A percentile compares a stretch with the other conserved stretches of the same genome.
These are phyloP conservation scores for Sporisorium graminicola DNA, from an alignment of 1,284 basidiomycete genomes.

Conservation along the genomic window DNA sequence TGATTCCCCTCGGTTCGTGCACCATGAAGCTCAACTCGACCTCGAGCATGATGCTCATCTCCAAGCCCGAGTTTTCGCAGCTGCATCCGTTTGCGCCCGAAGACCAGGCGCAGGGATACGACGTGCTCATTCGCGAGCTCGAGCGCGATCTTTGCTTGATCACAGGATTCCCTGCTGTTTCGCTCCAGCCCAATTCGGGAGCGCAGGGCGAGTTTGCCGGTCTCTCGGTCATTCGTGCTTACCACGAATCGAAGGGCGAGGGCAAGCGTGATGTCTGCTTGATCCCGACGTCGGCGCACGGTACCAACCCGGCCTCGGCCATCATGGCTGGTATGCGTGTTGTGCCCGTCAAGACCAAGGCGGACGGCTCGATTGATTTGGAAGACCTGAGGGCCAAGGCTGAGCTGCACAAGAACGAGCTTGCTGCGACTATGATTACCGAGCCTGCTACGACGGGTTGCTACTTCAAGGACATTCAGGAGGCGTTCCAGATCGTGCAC, in stretches of 20 bases:
- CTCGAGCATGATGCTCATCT: constrained; percentile 94
- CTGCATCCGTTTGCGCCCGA: constrained; percentile 93
- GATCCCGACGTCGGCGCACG: constrained; percentile 94
- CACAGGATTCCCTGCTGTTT: constrained; percentile 94
- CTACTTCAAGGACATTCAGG: constrained; percentile 91
- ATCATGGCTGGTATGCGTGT: constrained; percentile 98
- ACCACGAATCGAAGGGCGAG: constrained; percentile 89
- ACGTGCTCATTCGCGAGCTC: constrained; percentile 86
- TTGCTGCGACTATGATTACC: constrained; percentile 95
- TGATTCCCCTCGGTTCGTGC: constrained; percentile 91
- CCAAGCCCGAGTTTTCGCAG: constrained; percentile 88
- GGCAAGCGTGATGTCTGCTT: constrained; percentile 89
- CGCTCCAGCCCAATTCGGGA: constrained; percentile 96
- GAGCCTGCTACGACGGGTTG: constrained; percentile 90
- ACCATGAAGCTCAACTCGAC: constrained; percentile 71
- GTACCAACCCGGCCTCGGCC: constrained; percentile 81
- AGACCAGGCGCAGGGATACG: constrained; percentile 91
- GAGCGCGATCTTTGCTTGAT: constrained; percentile 91
- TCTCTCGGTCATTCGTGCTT: constrained; percentile 90
- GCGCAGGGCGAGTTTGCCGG: constrained; percentile 96
- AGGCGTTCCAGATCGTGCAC: constrained; percentile 93
- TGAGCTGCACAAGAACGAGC: constrained; percentile 87
- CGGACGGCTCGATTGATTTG: constrained; percentile 89
- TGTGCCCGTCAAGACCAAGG: constrained; percentile 88
- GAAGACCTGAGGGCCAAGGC: constrained; percentile 88